phyloP scores from a whole-genome alignment of 176 grass and related monocot species.

The Cymbopogon citratus region DNA sequence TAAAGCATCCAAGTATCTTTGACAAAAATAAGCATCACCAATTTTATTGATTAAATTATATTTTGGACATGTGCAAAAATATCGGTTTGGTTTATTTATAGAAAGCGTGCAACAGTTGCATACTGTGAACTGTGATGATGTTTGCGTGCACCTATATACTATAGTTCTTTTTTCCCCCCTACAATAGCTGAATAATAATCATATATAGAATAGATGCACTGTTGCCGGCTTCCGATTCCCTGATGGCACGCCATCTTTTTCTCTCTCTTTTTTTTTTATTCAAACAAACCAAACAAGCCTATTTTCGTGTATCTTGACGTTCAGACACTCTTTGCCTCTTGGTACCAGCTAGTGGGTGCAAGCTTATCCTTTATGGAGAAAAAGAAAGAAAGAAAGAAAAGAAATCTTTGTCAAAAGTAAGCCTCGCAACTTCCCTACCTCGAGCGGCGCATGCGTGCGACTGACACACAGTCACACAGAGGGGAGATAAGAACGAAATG shows the following conservation, averaged over 20 bases:
- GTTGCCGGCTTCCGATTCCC: slow-evolving; percentile 1
- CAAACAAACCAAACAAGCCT: not conserved
- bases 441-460: not conserved
- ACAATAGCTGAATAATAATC: not conserved
- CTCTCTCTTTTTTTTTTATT: not conserved
- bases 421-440: slow-evolving; percentile 10
- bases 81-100: not conserved
- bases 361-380: slow-evolving; percentile 29
- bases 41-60: not conserved
- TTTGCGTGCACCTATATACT: not conserved
- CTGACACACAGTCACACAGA: not conserved
- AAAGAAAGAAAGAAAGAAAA: not conserved
- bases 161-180: not conserved
- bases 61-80: not conserved
- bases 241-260: slow-evolving; percentile 7
- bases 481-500: slow-evolving; percentile 21
- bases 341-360: slow-evolving; percentile 19
- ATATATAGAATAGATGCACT: not conserved
- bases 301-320: slow-evolving; percentile 17
- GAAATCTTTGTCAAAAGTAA: slow-evolving; percentile 25
- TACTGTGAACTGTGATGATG: not conserved
- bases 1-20: not conserved
- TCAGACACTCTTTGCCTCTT: not conserved
- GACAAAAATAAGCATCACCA: not conserved
- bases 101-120: slow-evolving; percentile 23